phyloP scores from a whole-genome alignment of 2,329 filamentous ascomycete species.

The Pyricularia pennisetigena region DNA sequence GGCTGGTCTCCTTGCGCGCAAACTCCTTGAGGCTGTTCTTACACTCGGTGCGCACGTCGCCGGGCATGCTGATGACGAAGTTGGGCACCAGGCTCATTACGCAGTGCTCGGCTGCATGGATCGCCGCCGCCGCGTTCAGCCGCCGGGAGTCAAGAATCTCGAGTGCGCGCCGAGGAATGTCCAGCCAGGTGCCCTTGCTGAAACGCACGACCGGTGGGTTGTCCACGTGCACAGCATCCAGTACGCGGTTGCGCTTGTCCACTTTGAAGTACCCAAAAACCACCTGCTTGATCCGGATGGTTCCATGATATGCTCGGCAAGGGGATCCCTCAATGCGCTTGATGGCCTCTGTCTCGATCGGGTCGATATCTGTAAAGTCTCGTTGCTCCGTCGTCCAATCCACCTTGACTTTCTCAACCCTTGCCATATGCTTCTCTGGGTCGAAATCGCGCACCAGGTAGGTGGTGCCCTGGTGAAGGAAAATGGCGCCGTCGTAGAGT shows the following conservation, averaged over 20 bases:
- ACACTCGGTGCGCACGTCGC: conserved; percentile 90
- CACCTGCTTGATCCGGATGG: conserved; percentile 75
- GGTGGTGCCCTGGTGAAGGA: conserved; percentile 87
- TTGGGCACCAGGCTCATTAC: conserved; percentile 80
- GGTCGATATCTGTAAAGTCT: conserved; percentile 90
- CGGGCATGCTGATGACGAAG: conserved; percentile 81
- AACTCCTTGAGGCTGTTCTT: conserved; percentile 87
- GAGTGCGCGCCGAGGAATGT: conserved; percentile 71
- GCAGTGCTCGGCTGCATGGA: conserved; percentile 92
- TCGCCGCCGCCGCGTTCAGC: conserved; percentile 77
- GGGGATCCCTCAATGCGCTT: conserved; percentile 54
- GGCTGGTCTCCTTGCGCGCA: conserved; percentile 40
- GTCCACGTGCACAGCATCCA: conserved; percentile 88
- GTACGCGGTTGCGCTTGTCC: conserved; percentile 73
- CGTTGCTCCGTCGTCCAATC: conserved; percentile 93
- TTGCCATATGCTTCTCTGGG: conserved; percentile 70
- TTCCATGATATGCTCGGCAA: conserved; percentile 72
- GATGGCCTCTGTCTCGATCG: conserved; percentile 83
- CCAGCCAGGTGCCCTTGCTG: conserved; percentile 91
- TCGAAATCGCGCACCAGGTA: conserved; percentile 88
- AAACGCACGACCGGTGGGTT: conserved; percentile 82
- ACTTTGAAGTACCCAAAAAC: conserved; percentile 98
- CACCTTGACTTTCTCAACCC: conserved; percentile 80
- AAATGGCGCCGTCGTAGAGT: conserved; percentile 94
- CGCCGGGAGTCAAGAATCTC: conserved; percentile 64